Evolutionary conservation across 306 rosid species (phyloP).

Genomic region (Cicer chorassanicum): DNA sequence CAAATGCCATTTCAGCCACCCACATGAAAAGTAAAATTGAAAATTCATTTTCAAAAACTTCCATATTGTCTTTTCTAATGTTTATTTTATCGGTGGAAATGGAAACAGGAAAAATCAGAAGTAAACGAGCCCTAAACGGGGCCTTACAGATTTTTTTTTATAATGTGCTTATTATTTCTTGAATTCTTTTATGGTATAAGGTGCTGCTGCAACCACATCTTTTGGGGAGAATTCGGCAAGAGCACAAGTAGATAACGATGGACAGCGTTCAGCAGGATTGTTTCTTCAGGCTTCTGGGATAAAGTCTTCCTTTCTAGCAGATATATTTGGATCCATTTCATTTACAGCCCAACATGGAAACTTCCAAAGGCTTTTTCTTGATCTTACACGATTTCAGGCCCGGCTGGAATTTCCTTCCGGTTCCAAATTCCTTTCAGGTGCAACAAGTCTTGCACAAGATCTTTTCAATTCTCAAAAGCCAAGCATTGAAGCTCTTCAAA

Average conservation of each 20-base stretch:
- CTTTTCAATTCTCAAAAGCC: conserved; percentile 68
- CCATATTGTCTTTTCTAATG: too few relatives aligned
- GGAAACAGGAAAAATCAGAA: too few relatives aligned
- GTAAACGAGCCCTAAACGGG: too few relatives aligned
- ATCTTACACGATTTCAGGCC: conserved; percentile 80
- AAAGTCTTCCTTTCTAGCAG: conserved; percentile 69
- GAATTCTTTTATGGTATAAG: conserved; percentile 50
- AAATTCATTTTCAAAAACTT: too few relatives aligned
- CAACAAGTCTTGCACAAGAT: conserved; percentile 67
- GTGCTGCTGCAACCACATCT: conserved; percentile 66
- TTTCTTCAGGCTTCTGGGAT: conserved; percentile 55
- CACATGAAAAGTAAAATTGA: too few relatives aligned
- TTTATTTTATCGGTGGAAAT: too few relatives aligned
- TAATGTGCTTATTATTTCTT: conserved; percentile 35
- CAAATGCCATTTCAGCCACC: too few relatives aligned
- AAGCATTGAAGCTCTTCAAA: conserved; percentile 64
- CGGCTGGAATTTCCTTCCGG: conserved; percentile 83
- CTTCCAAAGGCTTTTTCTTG: conserved; percentile 75
- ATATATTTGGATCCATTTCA: conserved; percentile 67
- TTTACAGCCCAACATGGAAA: conserved; percentile 84
- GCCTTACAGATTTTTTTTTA: not conserved
- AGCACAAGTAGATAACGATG: conserved; percentile 50
- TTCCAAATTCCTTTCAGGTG: conserved; percentile 70
- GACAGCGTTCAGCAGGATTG: conserved; percentile 56
- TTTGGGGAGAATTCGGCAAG: conserved; percentile 63